These are phyloP conservation scores for Aspergillus ellipticus DNA, from an alignment of 495 filamentous ascomycete genomes.

Conservation along the genomic window DNA sequence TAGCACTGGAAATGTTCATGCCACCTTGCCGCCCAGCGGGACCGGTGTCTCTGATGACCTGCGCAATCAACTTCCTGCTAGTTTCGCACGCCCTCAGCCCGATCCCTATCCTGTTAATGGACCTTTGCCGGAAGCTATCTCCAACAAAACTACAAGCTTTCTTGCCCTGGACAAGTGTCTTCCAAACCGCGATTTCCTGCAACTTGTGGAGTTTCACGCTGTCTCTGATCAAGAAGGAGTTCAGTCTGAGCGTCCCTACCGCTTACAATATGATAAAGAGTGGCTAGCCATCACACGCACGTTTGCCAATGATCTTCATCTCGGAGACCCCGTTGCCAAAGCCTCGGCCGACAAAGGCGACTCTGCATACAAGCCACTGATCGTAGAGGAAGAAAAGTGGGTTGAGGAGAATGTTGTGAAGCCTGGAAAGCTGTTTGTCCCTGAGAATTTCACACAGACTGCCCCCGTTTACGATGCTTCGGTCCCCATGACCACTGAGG, in stretches of 20 bases:
- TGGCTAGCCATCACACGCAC: conserved; percentile 91
- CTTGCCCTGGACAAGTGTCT: conserved; percentile 82
- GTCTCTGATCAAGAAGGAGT: conserved; percentile 23
- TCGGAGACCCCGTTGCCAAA: conserved; percentile 52
- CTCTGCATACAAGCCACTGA: conserved; percentile 55
- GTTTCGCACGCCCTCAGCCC: conserved; percentile 49
- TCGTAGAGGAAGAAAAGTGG: conserved; percentile 67
- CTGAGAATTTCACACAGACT: conserved; percentile 70
- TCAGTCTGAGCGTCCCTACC: conserved; percentile 26
- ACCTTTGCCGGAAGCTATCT: conserved; percentile 49
- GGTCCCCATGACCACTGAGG: conserved; percentile 29
- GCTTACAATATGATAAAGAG: conserved; percentile 81
- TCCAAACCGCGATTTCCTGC: conserved; percentile 72
- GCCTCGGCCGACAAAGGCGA: conserved; percentile 58
- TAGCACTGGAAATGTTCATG: neutral
- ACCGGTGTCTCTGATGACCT: conserved; percentile 52
- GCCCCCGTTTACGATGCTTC: conserved; percentile 63
- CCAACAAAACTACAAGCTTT: conserved; percentile 76
- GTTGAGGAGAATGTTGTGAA: conserved; percentile 67
- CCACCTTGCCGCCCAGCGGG: conserved; percentile 1
- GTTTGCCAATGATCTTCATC: conserved; percentile 57
- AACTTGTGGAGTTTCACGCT: conserved; percentile 61
- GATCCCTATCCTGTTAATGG: conserved; percentile 36
- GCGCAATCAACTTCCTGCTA: conserved; percentile 62
- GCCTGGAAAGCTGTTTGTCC: conserved; percentile 57